Base-by-base conservation (phyloP, 495 filamentous ascomycete species). In the Wilcoxina mikolae region DNA sequence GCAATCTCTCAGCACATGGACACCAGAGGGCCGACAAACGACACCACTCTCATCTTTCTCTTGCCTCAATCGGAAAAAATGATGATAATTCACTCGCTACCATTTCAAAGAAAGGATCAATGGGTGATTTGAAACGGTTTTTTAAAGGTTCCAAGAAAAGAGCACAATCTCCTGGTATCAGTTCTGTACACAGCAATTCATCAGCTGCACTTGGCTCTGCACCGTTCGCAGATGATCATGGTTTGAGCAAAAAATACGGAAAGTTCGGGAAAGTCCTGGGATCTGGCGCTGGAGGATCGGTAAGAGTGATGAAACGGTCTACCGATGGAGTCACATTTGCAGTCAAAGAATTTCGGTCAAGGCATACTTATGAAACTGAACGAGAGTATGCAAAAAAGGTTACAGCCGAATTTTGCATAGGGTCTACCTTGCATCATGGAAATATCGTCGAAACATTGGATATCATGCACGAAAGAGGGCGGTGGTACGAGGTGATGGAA, bases 401-500 rank as follows among this genome's bases (percentile, higher is more conserved):
- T 51, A 99, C 93, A n/a, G 91, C 91, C 1, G 91, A 99, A 67
- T 99, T 96, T 68, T 99, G 91, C 68, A 88, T 99, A 63, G 91
- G 91, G 9, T 95, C 90, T 2, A 94, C 93, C 23, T 70, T 99
- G 38, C 91, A 96, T 63, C 91, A 99, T 62, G 91, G 93, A 51
- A 99, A 99, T 68, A 88, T 99, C 58, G 94, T 99, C 64, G 91
- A 96, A 68, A 95, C 91, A 7, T 74, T 99, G 31, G 91, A 99
- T 67, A 94, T 99, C 58, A 80, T 99, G 15, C 83, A 95, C 56
- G 91, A 99, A 73, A 90, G 87, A 67, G 81, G 78, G 25, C 85
- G 83, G 57, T 99, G 91, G 89, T 99, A 93, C 67, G 93, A 94
- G 65, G 91, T 99, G 26, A 99, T 99, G 91, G 91, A 99, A 65